A percentile compares a stretch with the other conserved stretches of the same genome.
phyloP scores from a whole-genome alignment of 148 eudicot genomes.

The Spergularia marina region DNA sequence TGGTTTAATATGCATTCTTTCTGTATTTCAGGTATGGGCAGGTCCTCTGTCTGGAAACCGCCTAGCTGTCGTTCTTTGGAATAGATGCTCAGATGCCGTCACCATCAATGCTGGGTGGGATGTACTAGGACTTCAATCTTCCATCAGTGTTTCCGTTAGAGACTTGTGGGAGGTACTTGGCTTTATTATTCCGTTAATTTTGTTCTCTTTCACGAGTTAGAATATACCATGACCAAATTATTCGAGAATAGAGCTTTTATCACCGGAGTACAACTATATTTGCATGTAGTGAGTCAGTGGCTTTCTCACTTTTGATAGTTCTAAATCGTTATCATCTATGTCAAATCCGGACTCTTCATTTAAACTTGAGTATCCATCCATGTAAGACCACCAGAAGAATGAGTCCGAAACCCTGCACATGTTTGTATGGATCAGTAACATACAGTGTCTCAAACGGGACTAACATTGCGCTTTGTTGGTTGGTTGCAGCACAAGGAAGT shows the following conservation, averaged over 20 bases:
- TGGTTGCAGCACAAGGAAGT: constrained; percentile 60
- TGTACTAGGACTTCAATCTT: constrained; percentile 69
- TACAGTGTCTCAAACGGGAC: not conserved
- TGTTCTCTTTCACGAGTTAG: not conserved
- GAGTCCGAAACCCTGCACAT: no score
- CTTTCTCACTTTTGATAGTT: not conserved
- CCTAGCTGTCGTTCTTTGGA: constrained; percentile 73
- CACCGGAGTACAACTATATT: not conserved
- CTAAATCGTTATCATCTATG: no score
- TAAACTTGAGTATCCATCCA: no score
- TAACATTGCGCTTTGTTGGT: constrained; percentile 8
- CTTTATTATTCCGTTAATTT: not conserved
- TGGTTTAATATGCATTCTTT: constrained; percentile 2
- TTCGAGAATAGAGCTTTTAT: not conserved
- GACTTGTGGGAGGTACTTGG: constrained; percentile 82
- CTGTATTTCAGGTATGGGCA: constrained; percentile 72
- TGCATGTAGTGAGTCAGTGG: not conserved
- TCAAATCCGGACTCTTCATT: no score
- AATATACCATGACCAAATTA: not conserved
- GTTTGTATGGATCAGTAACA: no score
- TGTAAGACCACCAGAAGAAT: no score
- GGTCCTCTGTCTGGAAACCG: constrained; percentile 83
- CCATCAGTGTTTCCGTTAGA: constrained; percentile 52
- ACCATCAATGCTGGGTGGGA: constrained; percentile 66
- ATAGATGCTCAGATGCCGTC: constrained; percentile 62